A percentile compares a stretch with the other conserved stretches of the same genome.
Conservation (phyloP, 352 stramenopile species). For the Phytophthora pseudosyringae region DNA sequence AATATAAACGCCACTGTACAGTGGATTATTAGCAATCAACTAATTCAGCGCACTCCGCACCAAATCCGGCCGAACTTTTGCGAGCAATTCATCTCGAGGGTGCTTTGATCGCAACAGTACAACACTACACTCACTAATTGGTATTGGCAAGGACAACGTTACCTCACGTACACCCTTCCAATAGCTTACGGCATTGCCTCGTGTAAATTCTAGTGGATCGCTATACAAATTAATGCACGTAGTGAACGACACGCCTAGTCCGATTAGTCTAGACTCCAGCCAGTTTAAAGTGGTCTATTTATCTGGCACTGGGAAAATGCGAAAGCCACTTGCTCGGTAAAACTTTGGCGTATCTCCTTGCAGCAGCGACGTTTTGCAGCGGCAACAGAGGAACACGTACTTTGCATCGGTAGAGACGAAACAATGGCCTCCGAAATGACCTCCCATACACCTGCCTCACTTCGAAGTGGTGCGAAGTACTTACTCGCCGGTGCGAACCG, state of each 20-base stretch:
- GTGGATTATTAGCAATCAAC: too few species aligned
- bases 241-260: constrained; percentile 10
- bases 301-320: background rate
- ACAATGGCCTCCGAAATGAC: background rate
- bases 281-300: constrained; percentile 15
- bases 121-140: background rate
- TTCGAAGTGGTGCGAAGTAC: too few species aligned
- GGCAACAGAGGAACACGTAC: background rate
- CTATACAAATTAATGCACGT: constrained; percentile 12
- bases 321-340: constrained; percentile 11
- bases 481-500: too few species aligned
- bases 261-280: constrained; percentile 10
- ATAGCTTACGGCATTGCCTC: constrained; percentile 19
- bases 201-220: too few species aligned
- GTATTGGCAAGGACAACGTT: background rate
- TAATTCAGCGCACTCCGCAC: too few species aligned
- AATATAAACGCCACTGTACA: too few species aligned
- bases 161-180: constrained; percentile 4
- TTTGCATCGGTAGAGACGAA: too few species aligned
- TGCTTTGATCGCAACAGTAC: background rate
- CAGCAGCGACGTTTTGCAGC: constrained; percentile 5
- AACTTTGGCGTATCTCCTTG: constrained; percentile 9
- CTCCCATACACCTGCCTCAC: background rate
- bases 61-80: too few species aligned
- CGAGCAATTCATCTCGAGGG: background rate